Conservation (phyloP, 2,329 filamentous ascomycete genomes). For the Pochonia chlamydosporia region DNA sequence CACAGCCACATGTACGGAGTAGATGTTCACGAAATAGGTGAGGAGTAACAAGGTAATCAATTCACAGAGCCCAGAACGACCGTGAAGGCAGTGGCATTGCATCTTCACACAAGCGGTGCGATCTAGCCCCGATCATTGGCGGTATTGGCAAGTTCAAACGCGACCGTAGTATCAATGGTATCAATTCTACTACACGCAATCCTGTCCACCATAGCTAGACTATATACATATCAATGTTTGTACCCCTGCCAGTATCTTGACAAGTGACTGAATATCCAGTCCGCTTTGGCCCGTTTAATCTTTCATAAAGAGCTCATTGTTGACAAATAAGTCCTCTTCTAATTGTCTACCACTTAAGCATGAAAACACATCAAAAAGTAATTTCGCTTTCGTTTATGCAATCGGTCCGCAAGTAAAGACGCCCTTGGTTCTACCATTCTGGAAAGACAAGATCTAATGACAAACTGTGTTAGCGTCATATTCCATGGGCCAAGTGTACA, state of each 20-base stretch:
- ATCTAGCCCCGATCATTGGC: too few relatives aligned
- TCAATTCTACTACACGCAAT: background rate
- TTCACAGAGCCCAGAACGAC: too few relatives aligned
- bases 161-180: background rate
- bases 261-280: background rate
- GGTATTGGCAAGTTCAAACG: too few relatives aligned
- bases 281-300: background rate
- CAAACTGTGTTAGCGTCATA: background rate
- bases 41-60: too few relatives aligned
- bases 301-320: background rate
- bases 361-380: background rate
- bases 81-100: too few relatives aligned
- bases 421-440: slow-evolving; percentile 7
- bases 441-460: slow-evolving; percentile 9
- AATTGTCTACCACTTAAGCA: background rate
- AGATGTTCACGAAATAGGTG: too few relatives aligned
- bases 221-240: background rate
- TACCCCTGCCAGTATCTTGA: background rate
- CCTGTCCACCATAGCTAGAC: background rate
- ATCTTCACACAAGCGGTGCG: too few relatives aligned
- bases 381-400: slow-evolving; percentile 1
- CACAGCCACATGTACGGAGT: too few relatives aligned
- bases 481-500: background rate
- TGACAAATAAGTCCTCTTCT: background rate
- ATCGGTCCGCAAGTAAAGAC: slow-evolving; percentile 14